These are phyloP conservation scores for Gossypium bickii DNA, from an alignment of 345 rosid genomes.

Conservation along the genomic window DNA sequence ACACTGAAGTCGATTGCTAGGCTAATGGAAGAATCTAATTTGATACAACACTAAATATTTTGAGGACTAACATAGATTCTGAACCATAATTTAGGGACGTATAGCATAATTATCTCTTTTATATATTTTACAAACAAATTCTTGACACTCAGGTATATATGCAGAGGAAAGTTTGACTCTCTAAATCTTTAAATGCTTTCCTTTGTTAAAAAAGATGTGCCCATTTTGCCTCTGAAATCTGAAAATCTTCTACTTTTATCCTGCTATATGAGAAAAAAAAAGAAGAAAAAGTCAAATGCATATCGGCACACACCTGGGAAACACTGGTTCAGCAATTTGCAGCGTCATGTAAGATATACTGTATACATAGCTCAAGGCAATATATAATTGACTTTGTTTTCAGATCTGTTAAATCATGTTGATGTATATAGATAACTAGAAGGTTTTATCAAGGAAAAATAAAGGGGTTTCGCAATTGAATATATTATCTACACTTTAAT, in stretches of 20 bases:
- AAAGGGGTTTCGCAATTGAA: neutral
- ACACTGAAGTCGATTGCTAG: too few species aligned
- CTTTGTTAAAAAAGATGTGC: conserved; percentile 18
- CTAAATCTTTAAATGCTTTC: conserved; percentile 19
- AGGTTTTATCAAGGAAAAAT: neutral
- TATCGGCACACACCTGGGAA: neutral
- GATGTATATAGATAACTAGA: too few species aligned
- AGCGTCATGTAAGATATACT: neutral
- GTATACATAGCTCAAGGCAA: neutral
- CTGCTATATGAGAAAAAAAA: neutral
- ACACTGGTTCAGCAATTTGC: neutral
- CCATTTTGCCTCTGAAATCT: neutral
- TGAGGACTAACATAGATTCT: too few species aligned
- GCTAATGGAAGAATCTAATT: too few species aligned
- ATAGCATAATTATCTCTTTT: neutral
- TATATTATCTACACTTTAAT: neutral
- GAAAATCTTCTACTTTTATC: neutral
- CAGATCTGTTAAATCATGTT: too few species aligned
- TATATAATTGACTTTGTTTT: neutral
- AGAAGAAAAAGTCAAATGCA: neutral
- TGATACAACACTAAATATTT: too few species aligned
- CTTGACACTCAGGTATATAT: neutral
- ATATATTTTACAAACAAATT: neutral
- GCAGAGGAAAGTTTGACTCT: conserved; percentile 11
- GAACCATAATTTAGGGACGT: too few species aligned